Base-by-base conservation (phyloP, 306 rosid species). In the Rosa persica region DNA sequence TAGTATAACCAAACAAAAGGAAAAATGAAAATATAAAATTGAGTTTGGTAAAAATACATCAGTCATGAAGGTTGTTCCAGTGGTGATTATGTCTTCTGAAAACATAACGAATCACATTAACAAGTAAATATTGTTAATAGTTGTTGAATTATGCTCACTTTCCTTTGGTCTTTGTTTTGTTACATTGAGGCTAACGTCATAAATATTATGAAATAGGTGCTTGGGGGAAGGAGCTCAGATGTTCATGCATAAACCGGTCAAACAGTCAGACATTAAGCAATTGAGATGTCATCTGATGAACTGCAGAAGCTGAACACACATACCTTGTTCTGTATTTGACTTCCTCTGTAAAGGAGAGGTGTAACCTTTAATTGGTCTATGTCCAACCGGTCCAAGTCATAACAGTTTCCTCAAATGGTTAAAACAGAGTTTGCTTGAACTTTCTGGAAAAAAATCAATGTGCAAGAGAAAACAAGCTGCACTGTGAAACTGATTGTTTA, bases 141-240 rank as follows among this genome's bases (percentile, higher is more conserved):
- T 27, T 40, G 15, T 25, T 20, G 23, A 73, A 34, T 47, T 40
- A 3, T 48, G 40, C 20, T 42, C 25, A 1, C 8, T 48, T 47
- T 46, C 3, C 49, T 51, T 3, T 42, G 10, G 70, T 71, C 74
- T 3, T 11, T 30, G 34, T 30, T 30, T 30, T 30, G 34, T 30
- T 30, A 30, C 34, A 30, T 30, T 30, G 34, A 30, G 66, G 46
- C 8, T 65, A 13, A 66, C 38, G 9, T 38, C 70, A 25, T 23
- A 23, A 30, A 39, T 36, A 65, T 43, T 46, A 36, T 60, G 47
- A 49, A 43, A 40, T 84, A 90, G 97, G 93, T 94, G 98, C 85
- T 75, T 94, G 67, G 94, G 88, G 83, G 97, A 92, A 81, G 98
- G 98, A 82, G 98, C 98, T 80, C 90, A 94, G 75, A 94, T 92